Percentiles rank a stretch among this genome's conserved stretches.
Evolutionary conservation across 164 flowering plant species (phyloP).

Genomic region (Annona squamosa): DNA sequence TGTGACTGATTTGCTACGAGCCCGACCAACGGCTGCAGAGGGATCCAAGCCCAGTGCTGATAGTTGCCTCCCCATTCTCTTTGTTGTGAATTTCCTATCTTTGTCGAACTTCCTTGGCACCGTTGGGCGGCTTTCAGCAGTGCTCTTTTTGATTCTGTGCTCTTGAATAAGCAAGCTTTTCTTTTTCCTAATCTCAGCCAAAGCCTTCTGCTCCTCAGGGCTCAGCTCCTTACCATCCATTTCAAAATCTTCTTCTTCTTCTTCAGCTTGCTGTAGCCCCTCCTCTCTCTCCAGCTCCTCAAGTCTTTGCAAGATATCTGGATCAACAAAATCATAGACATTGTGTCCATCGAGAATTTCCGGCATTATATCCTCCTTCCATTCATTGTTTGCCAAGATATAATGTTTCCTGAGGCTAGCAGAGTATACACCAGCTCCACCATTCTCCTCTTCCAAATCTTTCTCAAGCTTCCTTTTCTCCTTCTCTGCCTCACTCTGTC

Average conservation of each 20-base stretch:
- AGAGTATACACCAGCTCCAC: slow-evolving; percentile 87
- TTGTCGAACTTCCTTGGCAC: slow-evolving; percentile 84
- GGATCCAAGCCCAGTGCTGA: slow-evolving; percentile 70
- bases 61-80: slow-evolving; percentile 91
- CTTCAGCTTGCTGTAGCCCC: slow-evolving; percentile 44
- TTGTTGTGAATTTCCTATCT: slow-evolving; percentile 51
- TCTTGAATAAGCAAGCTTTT: slow-evolving; percentile 68
- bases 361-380: slow-evolving; percentile 82
- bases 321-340: slow-evolving; percentile 69
- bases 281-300: slow-evolving; percentile 81
- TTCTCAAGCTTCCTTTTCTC: slow-evolving; percentile 69
- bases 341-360: slow-evolving; percentile 94
- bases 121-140: slow-evolving; percentile 66
- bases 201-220: slow-evolving; percentile 52
- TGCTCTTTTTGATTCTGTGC: slow-evolving; percentile 84
- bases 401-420: slow-evolving; percentile 70
- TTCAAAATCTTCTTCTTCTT: slow-evolving; percentile 50
- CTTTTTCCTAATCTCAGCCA: slow-evolving; percentile 71
- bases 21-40: slow-evolving; percentile 49
- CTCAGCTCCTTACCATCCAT: slow-evolving; percentile 58
- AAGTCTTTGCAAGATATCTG: slow-evolving; percentile 63
- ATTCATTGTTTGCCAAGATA: slow-evolving; percentile 59
- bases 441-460: slow-evolving; percentile 80
- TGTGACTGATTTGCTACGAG: slow-evolving; percentile 51
- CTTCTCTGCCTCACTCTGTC: slow-evolving; percentile 46